These are phyloP conservation scores for Suillus americanus DNA, from an alignment of 768 basidiomycete genomes.

Conservation along the genomic window DNA sequence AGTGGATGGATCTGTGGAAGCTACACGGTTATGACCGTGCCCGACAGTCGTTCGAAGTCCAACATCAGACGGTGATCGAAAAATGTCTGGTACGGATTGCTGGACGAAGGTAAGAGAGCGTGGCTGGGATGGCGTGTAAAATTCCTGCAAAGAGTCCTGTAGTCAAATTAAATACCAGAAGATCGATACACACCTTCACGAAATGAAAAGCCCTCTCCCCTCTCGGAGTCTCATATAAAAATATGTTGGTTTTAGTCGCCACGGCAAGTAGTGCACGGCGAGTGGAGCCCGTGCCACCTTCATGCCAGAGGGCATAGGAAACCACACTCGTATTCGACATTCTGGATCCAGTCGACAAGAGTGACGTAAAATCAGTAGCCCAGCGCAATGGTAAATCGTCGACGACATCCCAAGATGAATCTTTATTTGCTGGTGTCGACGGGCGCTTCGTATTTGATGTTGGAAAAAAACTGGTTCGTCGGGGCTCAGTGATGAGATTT, in stretches of 20 bases:
- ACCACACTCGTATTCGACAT: conserved; percentile 56
- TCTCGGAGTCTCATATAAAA: conserved; percentile 79
- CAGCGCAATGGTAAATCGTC: conserved; percentile 75
- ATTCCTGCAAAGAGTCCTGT: conserved; percentile 54
- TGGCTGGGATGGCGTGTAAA: conserved; percentile 74
- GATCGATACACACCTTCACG: conserved; percentile 56
- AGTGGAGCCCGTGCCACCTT: conserved; percentile 47
- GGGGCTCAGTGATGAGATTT: conserved; percentile 50
- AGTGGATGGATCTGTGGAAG: conserved; percentile 44
- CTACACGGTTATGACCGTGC: conserved; percentile 41
- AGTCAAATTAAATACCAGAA: neutral
- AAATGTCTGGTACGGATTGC: conserved; percentile 58
- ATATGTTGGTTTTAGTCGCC: conserved; percentile 69
- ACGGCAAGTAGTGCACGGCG: conserved; percentile 64
- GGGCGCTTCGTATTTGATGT: conserved; percentile 26
- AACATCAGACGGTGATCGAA: conserved; percentile 44
- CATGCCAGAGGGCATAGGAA: conserved; percentile 69
- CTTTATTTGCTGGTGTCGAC: conserved; percentile 36
- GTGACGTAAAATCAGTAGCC: conserved; percentile 84
- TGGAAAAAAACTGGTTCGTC: conserved; percentile 30
- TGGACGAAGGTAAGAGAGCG: conserved; percentile 69
- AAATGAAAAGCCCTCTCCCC: conserved; percentile 83
- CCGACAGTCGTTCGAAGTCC: conserved; percentile 20
- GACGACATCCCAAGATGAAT: conserved; percentile 69
- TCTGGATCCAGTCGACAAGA: conserved; percentile 68